These are phyloP conservation scores for Croton setiger DNA, from an alignment of 441 rosid species.

Conservation along the genomic window DNA sequence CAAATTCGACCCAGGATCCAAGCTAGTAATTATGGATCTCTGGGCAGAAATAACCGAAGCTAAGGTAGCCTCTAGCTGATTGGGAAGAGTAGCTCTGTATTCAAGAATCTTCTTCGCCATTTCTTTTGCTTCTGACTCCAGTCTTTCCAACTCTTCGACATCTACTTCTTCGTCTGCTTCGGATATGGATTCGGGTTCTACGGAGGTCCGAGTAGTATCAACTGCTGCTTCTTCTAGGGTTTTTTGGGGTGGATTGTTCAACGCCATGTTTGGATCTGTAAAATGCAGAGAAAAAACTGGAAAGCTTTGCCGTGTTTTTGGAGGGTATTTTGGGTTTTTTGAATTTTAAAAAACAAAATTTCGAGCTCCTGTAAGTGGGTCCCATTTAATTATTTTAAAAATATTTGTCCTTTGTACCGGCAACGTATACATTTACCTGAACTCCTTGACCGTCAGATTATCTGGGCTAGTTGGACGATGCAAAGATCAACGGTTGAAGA, in stretches of 20 bases:
- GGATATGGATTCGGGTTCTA: conserved; percentile 22
- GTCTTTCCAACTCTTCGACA: conserved; percentile 41
- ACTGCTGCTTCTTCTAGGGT: conserved; percentile 20
- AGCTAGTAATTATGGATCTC: conserved; percentile 27
- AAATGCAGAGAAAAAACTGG: not conserved
- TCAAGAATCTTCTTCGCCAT: conserved; percentile 51
- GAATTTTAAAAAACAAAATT: conserved; percentile 22
- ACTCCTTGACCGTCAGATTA: not conserved
- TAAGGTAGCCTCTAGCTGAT: conserved; percentile 42
- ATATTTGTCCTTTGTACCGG: not conserved
- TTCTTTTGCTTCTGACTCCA: conserved; percentile 48
- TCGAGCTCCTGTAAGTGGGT: not conserved
- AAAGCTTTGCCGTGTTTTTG: conserved; percentile 1
- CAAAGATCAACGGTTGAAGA: not conserved
- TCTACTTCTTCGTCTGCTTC: conserved; percentile 20
- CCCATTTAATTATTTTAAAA: not conserved
- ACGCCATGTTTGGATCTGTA: conserved; percentile 34
- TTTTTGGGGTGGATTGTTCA: conserved; percentile 23
- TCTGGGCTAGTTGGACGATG: not conserved
- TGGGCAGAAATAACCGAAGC: conserved; percentile 38
- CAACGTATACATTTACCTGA: not conserved
- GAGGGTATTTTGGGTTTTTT: conserved; percentile 33
- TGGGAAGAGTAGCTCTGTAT: conserved; percentile 47
- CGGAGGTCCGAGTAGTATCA: conserved; percentile 17
- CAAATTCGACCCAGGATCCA: conserved; percentile 25